Evolutionary conservation across 2,329 filamentous ascomycete genomes (phyloP).

Genomic region (Pseudopithomyces chartarum): DNA sequence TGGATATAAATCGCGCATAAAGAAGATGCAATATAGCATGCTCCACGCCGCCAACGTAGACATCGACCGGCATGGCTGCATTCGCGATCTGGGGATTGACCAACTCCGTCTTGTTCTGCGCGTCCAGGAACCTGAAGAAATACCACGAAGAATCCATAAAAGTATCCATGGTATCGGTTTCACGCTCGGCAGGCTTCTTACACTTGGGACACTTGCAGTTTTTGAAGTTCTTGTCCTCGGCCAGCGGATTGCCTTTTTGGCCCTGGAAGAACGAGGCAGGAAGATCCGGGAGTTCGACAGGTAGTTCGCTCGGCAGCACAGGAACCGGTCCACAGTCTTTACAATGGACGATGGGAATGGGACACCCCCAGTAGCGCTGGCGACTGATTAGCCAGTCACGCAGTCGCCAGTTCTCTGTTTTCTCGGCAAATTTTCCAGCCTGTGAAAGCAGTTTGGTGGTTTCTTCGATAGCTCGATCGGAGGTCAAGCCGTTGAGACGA

Average conservation of each 20-base stretch:
- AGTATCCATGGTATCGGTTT: conserved; percentile 95
- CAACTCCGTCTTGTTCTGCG: conserved; percentile 64
- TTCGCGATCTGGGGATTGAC: conserved; percentile 66
- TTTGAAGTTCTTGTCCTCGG: conserved; percentile 72
- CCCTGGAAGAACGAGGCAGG: conserved; percentile 70
- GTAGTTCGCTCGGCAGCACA: conserved; percentile 76
- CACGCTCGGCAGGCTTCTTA: conserved; percentile 70
- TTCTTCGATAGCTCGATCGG: conserved; percentile 64
- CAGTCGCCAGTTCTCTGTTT: conserved; percentile 76
- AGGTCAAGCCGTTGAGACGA: conserved; percentile 66
- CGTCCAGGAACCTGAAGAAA: conserved; percentile 78
- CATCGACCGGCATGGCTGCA: conserved; percentile 72
- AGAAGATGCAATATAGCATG: conserved; percentile 89
- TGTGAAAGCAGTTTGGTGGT: conserved; percentile 60
- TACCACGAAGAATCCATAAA: conserved; percentile 98
- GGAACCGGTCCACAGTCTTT: conserved; percentile 75
- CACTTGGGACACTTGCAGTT: conserved; percentile 79
- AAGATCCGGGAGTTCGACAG: conserved; percentile 74
- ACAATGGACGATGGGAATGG: conserved; percentile 89
- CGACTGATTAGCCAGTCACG: conserved; percentile 90
- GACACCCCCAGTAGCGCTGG: conserved; percentile 91
- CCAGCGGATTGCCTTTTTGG: conserved; percentile 77
- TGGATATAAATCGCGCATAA: conserved; percentile 89
- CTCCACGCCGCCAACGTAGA: conserved; percentile 89
- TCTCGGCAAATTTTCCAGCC: conserved; percentile 62